Evolutionary conservation across 1,284 basidiomycete species (phyloP).

Genomic region (Phenoliferia sp.): DNA sequence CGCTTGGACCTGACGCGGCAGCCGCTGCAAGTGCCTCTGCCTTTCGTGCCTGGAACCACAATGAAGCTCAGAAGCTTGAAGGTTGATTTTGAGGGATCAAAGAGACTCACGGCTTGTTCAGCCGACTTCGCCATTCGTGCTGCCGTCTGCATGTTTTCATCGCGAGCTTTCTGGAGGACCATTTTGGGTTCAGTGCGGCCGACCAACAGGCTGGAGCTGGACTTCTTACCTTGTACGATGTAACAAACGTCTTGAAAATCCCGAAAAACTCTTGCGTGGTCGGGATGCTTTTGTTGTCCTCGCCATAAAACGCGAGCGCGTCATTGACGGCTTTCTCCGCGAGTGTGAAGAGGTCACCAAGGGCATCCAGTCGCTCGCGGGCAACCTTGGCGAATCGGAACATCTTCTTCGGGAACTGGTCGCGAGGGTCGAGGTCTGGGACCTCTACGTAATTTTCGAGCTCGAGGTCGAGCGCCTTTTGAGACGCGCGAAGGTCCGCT

Average conservation of each 20-base stretch:
- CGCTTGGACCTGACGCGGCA: conserved; percentile 11
- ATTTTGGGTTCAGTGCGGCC: too few relatives aligned
- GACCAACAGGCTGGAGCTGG: neutral
- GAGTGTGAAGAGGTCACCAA: conserved; percentile 75
- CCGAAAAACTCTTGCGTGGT: conserved; percentile 74
- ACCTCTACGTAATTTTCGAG: conserved; percentile 69
- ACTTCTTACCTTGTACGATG: conserved; percentile 61
- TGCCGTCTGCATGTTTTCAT: conserved; percentile 20
- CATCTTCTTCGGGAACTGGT: conserved; percentile 82
- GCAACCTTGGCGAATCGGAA: conserved; percentile 77
- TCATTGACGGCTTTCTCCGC: conserved; percentile 76
- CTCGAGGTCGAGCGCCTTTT: conserved; percentile 62
- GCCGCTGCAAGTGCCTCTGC: conserved; percentile 21
- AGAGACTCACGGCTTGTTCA: conserved; percentile 11
- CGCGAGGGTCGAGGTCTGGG: conserved; percentile 52
- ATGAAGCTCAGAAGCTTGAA: neutral
- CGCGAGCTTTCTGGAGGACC: conserved; percentile 13
- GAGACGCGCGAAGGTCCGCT: conserved; percentile 56
- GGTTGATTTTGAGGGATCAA: fast-evolving
- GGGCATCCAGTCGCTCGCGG: conserved; percentile 65
- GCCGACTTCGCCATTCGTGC: conserved; percentile 17
- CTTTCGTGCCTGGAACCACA: conserved; percentile 21
- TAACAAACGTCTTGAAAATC: conserved; percentile 90
- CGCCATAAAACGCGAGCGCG: conserved; percentile 82
- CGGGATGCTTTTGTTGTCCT: conserved; percentile 63